Base-by-base conservation (phyloP, 768 basidiomycete genomes). In the Calocera cornea region DNA sequence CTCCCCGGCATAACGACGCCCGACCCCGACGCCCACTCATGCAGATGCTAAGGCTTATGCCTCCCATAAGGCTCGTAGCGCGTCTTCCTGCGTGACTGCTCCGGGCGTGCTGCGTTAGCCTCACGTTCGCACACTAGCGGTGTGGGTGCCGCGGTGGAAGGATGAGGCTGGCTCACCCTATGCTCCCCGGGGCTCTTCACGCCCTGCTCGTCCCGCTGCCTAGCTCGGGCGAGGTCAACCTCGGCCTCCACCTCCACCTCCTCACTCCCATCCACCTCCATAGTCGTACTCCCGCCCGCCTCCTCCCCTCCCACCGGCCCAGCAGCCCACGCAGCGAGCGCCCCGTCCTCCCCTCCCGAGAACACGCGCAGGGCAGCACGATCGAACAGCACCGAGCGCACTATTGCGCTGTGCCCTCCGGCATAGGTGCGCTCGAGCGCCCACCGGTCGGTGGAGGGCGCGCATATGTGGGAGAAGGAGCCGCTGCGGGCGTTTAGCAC, bases 271-370 rank as follows among this genome's bases (percentile, higher is more conserved):
- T 60, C 27, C 31, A 16, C 49, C 49, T 50, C 49, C 49, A 11
- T 27, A 11, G 10, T 24, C 22, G 10, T 10, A 27, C n/a, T n/a
- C n/a, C 19, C 40, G 10, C 40, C 40, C 19, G 40, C 40, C 10
- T 41, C 11, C 19, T 41, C 40, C 40, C 14, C 12, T 16, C 24
- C 49, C 10, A 7, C 49, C 10, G 49, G 14, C 49, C 49, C 49
- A 5, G 44, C 31, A 49, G 41, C 36, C 70, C 70, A 71, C 2
- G 64, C 64, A 34, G 34, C 64, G 24, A 71, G 27, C 34, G 64
- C 66, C 34, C 70, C 70, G 41, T 73, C 70, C 64, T 73, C 73
- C 10, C 71, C 73, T 16, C 72, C 73, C 11, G 71, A 71, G 2
- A 73, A 17, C 19, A 73, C 38, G 2, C 68, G 47, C 27, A 68